Percentiles rank a stretch among this genome's conserved stretches.
phyloP scores from a whole-genome alignment of 345 rosid species.

The Camelina laxa region DNA sequence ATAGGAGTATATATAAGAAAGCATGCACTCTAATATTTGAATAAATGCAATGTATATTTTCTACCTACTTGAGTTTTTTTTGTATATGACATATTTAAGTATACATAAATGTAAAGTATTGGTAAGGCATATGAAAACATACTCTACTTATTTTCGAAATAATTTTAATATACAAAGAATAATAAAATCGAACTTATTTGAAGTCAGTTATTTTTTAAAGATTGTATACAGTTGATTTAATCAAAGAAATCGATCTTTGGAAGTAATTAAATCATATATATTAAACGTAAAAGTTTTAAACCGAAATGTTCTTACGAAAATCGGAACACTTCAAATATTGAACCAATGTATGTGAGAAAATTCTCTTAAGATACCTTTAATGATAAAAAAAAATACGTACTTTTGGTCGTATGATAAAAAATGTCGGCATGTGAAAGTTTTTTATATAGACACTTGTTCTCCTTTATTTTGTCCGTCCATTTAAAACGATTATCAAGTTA shows the following conservation, averaged over 20 bases:
- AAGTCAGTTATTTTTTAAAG: background rate
- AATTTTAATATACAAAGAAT: background rate
- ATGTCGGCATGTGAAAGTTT: conserved; percentile 25
- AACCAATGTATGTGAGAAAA: background rate
- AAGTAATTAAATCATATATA: background rate
- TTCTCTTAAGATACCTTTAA: background rate
- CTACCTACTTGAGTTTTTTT: background rate
- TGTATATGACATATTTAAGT: background rate
- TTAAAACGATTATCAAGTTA: conserved; percentile 2
- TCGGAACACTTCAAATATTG: background rate
- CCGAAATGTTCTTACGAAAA: background rate
- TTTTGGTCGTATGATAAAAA: background rate
- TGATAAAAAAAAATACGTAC: background rate
- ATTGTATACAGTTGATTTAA: background rate
- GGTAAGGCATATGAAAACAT: conserved; percentile 15
- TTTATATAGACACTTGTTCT: conserved; percentile 22
- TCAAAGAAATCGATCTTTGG: background rate
- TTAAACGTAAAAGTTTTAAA: background rate
- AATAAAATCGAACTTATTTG: background rate
- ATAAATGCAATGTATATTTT: background rate
- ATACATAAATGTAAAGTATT: background rate
- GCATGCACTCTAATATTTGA: background rate
- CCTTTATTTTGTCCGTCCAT: conserved; percentile 8
- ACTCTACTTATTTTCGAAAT: background rate
- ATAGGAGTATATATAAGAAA: background rate